phyloP scores from a whole-genome alignment of 1,139 yeast genomes.

The Lodderomyces beijingensis region DNA sequence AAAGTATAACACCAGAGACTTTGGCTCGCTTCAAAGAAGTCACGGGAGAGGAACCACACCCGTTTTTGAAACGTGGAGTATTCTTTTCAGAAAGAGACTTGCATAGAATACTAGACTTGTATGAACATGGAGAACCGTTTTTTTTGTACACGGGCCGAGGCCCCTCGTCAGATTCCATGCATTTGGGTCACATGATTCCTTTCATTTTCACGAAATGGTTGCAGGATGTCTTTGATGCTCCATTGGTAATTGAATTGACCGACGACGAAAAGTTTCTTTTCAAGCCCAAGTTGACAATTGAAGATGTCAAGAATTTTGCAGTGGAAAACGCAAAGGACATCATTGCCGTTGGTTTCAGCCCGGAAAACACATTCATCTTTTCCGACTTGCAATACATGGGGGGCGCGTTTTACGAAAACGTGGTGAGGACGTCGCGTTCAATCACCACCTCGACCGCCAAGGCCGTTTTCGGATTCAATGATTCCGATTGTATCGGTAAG shows the following conservation, averaged over 20 bases:
- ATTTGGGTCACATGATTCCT: conserved; percentile 96
- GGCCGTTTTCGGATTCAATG: conserved; percentile 97
- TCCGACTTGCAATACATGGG: conserved; percentile 92
- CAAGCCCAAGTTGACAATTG: conserved; percentile 83
- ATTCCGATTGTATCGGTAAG: conserved; percentile 92
- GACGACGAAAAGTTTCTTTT: conserved; percentile 97
- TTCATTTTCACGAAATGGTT: conserved; percentile 96
- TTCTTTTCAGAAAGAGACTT: conserved; percentile 94
- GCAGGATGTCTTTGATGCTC: conserved; percentile 95
- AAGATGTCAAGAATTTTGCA: conserved; percentile 80
- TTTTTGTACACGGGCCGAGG: conserved; percentile 98
- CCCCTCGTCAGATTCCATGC: conserved; percentile 93
- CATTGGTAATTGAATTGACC: conserved; percentile 91
- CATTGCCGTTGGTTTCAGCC: conserved; percentile 90
- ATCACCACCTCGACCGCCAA: conserved; percentile 94
- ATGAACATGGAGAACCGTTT: conserved; percentile 93
- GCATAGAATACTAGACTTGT: conserved; percentile 70
- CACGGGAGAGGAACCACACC: conserved; percentile 94
- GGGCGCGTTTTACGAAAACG: conserved; percentile 90
- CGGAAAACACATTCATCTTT: conserved; percentile 90
- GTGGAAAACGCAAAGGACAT: conserved; percentile 86
- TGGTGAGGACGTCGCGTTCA: conserved; percentile 89
- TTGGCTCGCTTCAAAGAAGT: conserved; percentile 69
- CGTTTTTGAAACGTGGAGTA: conserved; percentile 83
- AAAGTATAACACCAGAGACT: conserved; percentile 63